These are phyloP conservation scores for Plasmodium malariae DNA, from an alignment of 169 alveolate species.

Conservation along the genomic window DNA sequence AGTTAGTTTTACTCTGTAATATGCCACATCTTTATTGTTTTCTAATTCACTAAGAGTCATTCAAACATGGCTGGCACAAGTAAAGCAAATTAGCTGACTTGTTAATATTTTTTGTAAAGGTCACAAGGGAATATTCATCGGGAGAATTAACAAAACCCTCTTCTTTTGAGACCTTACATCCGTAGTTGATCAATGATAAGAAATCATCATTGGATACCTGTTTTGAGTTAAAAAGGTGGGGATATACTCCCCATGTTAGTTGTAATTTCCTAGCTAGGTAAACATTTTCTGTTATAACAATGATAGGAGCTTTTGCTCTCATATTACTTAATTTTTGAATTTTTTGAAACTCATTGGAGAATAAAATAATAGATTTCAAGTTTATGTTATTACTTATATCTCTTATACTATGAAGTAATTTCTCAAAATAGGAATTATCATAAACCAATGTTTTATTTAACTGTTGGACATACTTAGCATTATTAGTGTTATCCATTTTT, in stretches of 20 bases:
- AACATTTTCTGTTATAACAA: slow-evolving; percentile 79
- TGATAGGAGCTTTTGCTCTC: slow-evolving; percentile 80
- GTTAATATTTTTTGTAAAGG: slow-evolving; percentile 68
- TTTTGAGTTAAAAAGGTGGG: slow-evolving; percentile 76
- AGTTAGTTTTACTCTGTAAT: neutral
- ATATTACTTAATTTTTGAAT: slow-evolving; percentile 83
- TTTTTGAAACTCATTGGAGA: slow-evolving; percentile 80
- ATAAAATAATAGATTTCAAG: slow-evolving; percentile 74
- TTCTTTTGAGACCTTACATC: slow-evolving; percentile 59
- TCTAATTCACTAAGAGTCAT: neutral
- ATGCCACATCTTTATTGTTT: neutral
- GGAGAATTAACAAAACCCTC: slow-evolving; percentile 69
- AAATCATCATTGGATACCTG: slow-evolving; percentile 12
- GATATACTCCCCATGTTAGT: slow-evolving; percentile 85
- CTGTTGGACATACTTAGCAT: neutral
- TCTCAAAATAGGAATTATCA: slow-evolving; percentile 52
- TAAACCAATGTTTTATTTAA: neutral
- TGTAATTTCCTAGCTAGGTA: slow-evolving; percentile 81
- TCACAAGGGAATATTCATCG: slow-evolving; percentile 69
- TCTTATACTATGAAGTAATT: slow-evolving; percentile 67
- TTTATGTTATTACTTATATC: slow-evolving; percentile 71
- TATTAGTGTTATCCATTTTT: slow-evolving; percentile 36
- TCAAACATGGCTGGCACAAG: slow-evolving; percentile 64
- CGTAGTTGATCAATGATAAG: slow-evolving; percentile 59
- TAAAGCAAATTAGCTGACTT: slow-evolving; percentile 69